phyloP scores from a whole-genome alignment of 305 asterid species.

The Fraxinus platypoda region DNA sequence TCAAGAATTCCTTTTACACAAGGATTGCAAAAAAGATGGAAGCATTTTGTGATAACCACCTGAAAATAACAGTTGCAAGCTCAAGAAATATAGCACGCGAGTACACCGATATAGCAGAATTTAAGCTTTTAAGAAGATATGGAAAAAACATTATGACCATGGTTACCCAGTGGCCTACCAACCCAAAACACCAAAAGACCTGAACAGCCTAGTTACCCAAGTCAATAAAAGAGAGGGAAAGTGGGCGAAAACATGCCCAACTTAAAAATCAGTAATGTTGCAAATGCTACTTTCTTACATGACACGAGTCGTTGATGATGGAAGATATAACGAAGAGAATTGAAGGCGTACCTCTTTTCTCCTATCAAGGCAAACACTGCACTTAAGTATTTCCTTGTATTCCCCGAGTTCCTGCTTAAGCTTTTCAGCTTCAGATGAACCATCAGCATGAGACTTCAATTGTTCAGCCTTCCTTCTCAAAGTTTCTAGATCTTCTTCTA shows the following conservation, averaged over 20 bases:
- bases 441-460: constrained; percentile 59
- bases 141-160: background rate
- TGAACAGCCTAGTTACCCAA: background rate
- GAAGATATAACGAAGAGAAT: background rate
- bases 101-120: background rate
- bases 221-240: background rate
- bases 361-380: constrained; percentile 85
- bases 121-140: background rate
- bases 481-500: constrained; percentile 80
- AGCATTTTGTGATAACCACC: constrained; percentile 97
- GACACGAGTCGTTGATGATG: background rate
- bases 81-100: background rate
- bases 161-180: background rate
- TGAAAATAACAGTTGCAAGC: constrained; percentile 26
- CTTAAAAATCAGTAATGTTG: background rate
- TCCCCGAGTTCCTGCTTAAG: constrained; percentile 78
- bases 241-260: background rate
- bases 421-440: constrained; percentile 67
- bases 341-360: constrained; percentile 75
- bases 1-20: constrained; percentile 75
- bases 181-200: background rate
- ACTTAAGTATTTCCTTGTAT: constrained; percentile 87
- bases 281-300: background rate
- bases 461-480: constrained; percentile 61
- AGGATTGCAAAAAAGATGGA: constrained; percentile 90